Percentiles rank a stretch among this genome's conserved stretches.
These are phyloP conservation scores for Fomes fomentarius DNA, from an alignment of 1,284 basidiomycete genomes.

Conservation along the genomic window DNA sequence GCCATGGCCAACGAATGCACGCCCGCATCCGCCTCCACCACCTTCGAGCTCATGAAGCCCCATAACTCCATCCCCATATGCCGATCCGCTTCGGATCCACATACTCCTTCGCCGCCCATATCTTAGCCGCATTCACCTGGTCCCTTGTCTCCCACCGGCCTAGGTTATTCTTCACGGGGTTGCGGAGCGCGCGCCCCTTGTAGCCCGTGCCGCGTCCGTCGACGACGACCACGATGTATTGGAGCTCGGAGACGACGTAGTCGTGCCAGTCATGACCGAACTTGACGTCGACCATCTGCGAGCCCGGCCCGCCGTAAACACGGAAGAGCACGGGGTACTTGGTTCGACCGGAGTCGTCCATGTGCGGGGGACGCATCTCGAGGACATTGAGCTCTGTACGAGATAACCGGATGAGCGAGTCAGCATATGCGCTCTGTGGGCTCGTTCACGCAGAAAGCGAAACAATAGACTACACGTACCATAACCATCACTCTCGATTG, in stretches of 20 bases:
- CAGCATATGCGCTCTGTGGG: too few species aligned
- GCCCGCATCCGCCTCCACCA: conserved; percentile 84
- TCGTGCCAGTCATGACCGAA: conserved; percentile 86
- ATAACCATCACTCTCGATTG: conserved; percentile 79
- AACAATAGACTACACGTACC: conserved; percentile 60
- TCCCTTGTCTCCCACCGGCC: conserved; percentile 88
- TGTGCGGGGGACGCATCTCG: conserved; percentile 88
- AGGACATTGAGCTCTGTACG: conserved; percentile 82
- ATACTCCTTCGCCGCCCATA: conserved; percentile 78
- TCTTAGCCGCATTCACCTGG: conserved; percentile 83
- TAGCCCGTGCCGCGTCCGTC: conserved; percentile 96
- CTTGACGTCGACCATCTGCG: conserved; percentile 72
- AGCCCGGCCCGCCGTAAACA: conserved; percentile 88
- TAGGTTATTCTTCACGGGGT: conserved; percentile 83
- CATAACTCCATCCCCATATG: conserved; percentile 96
- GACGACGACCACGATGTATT: conserved; percentile 87
- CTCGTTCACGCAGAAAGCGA: too few species aligned
- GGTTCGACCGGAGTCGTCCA: conserved; percentile 91
- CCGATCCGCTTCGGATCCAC: conserved; percentile 86
- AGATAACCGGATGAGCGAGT: too few species aligned
- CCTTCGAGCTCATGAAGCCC: conserved; percentile 94
- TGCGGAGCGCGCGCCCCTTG: conserved; percentile 83
- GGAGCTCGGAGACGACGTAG: conserved; percentile 80
- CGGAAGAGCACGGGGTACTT: conserved; percentile 93
- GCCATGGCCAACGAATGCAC: conserved; percentile 90